These are phyloP conservation scores for Phytopythium chamaehyphon DNA, from an alignment of 352 stramenopile genomes.

Conservation along the genomic window DNA sequence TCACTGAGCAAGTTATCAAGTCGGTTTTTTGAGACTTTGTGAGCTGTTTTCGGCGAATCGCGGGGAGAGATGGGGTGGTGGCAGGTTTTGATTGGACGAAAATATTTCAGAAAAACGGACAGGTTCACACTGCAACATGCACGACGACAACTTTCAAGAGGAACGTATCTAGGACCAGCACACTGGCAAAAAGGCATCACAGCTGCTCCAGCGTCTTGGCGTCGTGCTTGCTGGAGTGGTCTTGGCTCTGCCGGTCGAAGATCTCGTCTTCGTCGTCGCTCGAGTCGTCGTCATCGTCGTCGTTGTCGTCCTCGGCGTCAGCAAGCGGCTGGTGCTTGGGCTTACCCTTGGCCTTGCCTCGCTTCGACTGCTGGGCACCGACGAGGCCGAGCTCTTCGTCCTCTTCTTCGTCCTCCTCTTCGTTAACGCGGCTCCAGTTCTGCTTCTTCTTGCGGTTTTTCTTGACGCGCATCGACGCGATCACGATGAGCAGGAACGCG, in stretches of 20 bases:
- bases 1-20: neutral
- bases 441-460: constrained; percentile 48
- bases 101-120: neutral
- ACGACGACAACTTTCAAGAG: too few relatives aligned
- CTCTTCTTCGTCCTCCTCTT: constrained; percentile 56
- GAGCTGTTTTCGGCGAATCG: constrained; percentile 3
- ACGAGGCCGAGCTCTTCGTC: constrained; percentile 58
- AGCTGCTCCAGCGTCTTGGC: constrained; percentile 51
- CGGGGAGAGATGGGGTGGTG: neutral
- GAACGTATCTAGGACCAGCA: neutral
- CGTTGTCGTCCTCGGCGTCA: constrained; percentile 27
- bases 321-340: constrained; percentile 37
- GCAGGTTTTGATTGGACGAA: constrained; percentile 11
- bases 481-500: constrained; percentile 63
- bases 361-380: constrained; percentile 9
- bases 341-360: constrained; percentile 15
- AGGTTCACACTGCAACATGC: too few relatives aligned
- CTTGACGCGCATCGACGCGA: constrained; percentile 59
- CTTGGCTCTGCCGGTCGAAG: constrained; percentile 44
- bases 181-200: constrained; percentile 19
- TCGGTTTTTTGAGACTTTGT: neutral
- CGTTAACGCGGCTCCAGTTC: constrained; percentile 70
- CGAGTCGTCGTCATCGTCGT: constrained; percentile 21
- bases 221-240: constrained; percentile 46
- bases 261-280: constrained; percentile 74